These are phyloP conservation scores for Mycena leptocephala DNA, from an alignment of 768 basidiomycete species.

Conservation along the genomic window DNA sequence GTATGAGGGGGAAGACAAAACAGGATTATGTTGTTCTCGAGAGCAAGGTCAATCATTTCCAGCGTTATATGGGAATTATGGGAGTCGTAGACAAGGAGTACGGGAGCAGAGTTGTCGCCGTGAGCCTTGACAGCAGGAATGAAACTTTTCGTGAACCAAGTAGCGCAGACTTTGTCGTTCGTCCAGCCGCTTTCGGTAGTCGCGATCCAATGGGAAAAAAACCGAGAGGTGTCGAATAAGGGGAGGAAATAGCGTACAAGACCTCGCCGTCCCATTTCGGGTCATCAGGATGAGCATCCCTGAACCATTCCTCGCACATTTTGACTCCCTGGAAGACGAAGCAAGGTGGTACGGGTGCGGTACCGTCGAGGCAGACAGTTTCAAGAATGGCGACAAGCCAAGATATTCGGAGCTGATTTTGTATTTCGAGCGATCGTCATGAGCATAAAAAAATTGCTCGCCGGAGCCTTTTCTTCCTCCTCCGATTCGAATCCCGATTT, in stretches of 20 bases:
- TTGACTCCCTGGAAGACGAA: constrained; percentile 15
- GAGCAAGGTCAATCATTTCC: constrained; percentile 45
- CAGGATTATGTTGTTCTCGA: constrained; percentile 48
- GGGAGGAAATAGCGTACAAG: constrained; percentile 23
- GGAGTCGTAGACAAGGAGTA: too few species aligned
- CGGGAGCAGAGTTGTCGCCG: too few species aligned
- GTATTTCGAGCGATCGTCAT: background rate
- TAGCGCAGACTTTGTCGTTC: constrained; percentile 48
- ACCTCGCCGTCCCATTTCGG: constrained; percentile 35
- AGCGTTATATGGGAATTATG: constrained; percentile 18
- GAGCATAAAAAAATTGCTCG: constrained; percentile 5
- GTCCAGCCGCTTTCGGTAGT: constrained; percentile 61
- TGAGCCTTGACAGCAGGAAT: too few species aligned
- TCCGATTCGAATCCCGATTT: constrained; percentile 49
- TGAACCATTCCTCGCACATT: constrained; percentile 14
- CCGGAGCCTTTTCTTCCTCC: constrained; percentile 26
- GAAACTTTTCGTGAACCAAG: constrained; percentile 51
- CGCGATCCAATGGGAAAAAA: constrained; percentile 47
- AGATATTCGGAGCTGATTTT: constrained; percentile 19
- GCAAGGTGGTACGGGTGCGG: constrained; percentile 4
- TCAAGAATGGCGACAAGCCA: constrained; percentile 25
- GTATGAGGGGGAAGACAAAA: constrained; percentile 58
- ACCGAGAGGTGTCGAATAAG: background rate
- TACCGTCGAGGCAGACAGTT: background rate
- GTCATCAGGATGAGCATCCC: constrained; percentile 1